A percentile compares a stretch with the other conserved stretches of the same genome.
Evolutionary conservation across 1,284 basidiomycete genomes (phyloP).

Genomic region (Sphaerobolus stellatus): DNA sequence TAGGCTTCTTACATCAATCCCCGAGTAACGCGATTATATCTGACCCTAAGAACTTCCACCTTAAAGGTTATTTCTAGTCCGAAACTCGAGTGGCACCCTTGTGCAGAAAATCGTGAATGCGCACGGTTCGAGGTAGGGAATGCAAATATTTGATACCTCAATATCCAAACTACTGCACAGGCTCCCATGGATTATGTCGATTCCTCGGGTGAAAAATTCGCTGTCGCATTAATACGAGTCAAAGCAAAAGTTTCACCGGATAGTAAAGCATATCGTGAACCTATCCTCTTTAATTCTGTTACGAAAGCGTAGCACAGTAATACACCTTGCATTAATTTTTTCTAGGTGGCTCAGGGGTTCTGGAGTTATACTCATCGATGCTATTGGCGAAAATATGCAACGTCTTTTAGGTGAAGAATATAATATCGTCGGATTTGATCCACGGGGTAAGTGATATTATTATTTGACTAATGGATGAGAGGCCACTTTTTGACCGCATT

Average conservation of each 20-base stretch:
- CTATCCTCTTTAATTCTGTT: constrained; percentile 50
- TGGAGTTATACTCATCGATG: constrained; percentile 38
- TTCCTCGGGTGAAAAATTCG: constrained; percentile 25
- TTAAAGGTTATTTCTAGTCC: background rate
- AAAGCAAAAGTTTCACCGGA: constrained; percentile 21
- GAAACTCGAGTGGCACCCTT: constrained; percentile 4
- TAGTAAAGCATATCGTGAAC: constrained; percentile 39
- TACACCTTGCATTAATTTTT: background rate
- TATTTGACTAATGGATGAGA: background rate
- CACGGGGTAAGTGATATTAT: constrained; percentile 27
- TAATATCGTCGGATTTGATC: constrained; percentile 53
- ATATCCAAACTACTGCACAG: constrained; percentile 10
- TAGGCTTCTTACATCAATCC: too few relatives aligned
- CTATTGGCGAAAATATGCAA: constrained; percentile 30
- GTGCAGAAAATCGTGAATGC: constrained; percentile 1
- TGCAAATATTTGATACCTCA: background rate
- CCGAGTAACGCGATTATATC: too few relatives aligned
- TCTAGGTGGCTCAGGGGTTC: constrained; percentile 47
- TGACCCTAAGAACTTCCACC: too few relatives aligned
- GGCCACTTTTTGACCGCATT: background rate
- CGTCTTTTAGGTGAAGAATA: constrained; percentile 42
- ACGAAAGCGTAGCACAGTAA: background rate
- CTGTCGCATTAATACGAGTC: constrained; percentile 29
- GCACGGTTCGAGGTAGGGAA: constrained; percentile 2
- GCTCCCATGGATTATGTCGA: constrained; percentile 33